Evolutionary conservation across 495 filamentous ascomycete species (phyloP), one percentile per base, ranked within the genome.

Genomic region (Friedmanniomyces simplex): DNA sequence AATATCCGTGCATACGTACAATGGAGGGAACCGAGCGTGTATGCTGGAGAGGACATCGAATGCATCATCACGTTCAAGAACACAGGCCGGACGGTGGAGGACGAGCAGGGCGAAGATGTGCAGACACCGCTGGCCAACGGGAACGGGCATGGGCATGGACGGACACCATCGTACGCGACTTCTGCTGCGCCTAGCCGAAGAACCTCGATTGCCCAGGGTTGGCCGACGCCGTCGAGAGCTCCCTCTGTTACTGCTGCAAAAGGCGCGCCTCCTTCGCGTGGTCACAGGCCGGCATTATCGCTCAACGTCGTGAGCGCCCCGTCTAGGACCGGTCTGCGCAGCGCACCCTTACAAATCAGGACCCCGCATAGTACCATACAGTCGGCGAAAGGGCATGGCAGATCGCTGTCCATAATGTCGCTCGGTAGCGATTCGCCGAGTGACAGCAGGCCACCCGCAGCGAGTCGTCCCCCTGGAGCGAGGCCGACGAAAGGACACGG

Each of bases 61-160:
- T 96, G 93, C 72, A 89, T 81, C 51, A 96, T 98, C 65, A 96
- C 88, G 42, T 97, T 97, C 74, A 91, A 86, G 72, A 98, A 98
- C 67, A 79, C 90, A 58, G 81, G 87, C 22, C 68, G 74, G 64
- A 64, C 68, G 20, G 52, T 63, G 59, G 59, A 73, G 45, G 72
- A 69, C 65, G 77, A 73, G 63, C 69, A 39, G 26, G 59, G 12
- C 54, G 58, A 45, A 21, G 55, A 45, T 42, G 42, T 32, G 16
- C 18, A 24, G 24, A 63, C 28, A 64, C 50, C 55, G 1, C 25
- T 63, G 18, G 54, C 50, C 72, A 68, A 79, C 74, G 70, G 67
- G 53, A 63, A 62, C 49, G 28, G 61, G 22, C 34, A 41, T n/a
- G 26, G 60, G 28, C 43, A 39, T 13, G 60, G 66, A 34, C 60